A percentile compares a stretch with the other conserved stretches of the same genome.
These are phyloP conservation scores for Phytophthora syringae DNA, from an alignment of 352 stramenopile species.

Conservation along the genomic window DNA sequence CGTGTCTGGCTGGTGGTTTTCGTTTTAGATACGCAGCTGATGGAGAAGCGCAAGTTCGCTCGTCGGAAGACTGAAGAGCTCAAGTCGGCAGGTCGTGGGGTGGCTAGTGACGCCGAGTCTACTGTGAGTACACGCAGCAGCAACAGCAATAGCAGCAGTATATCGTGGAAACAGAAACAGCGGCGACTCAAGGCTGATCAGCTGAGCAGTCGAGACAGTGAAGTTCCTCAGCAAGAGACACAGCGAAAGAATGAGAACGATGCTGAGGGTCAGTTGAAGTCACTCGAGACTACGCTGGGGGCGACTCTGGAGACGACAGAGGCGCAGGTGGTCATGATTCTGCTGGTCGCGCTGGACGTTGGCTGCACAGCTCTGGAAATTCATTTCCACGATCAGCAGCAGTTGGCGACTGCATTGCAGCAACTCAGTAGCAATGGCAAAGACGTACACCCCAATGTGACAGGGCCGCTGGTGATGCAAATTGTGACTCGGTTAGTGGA, in stretches of 20 bases:
- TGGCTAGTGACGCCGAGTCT: slow-evolving; percentile 33
- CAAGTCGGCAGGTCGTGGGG: slow-evolving; percentile 10
- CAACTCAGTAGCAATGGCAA: slow-evolving; percentile 14
- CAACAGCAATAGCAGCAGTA: slow-evolving; percentile 13
- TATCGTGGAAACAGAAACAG: slow-evolving; percentile 29
- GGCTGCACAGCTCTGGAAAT: slow-evolving; percentile 43
- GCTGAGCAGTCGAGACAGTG: neutral
- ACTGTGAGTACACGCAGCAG: slow-evolving; percentile 36
- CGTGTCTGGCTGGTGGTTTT: slow-evolving; percentile 2
- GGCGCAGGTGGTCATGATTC: slow-evolving; percentile 54
- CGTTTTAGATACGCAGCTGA: slow-evolving; percentile 16
- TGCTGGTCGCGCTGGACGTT: slow-evolving; percentile 62
- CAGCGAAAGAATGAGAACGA: slow-evolving; percentile 1
- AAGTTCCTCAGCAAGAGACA: neutral
- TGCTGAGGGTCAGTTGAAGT: slow-evolving; percentile 3
- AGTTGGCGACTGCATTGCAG: slow-evolving; percentile 29
- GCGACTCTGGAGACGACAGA: slow-evolving; percentile 63
- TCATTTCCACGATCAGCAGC: slow-evolving; percentile 41
- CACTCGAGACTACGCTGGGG: slow-evolving; percentile 24
- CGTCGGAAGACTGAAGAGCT: slow-evolving; percentile 19
- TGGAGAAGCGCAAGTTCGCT: slow-evolving; percentile 31
- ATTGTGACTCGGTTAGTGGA: slow-evolving; percentile 48
- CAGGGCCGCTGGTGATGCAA: slow-evolving; percentile 6
- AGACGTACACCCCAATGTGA: slow-evolving; percentile 1
- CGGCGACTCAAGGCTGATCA: slow-evolving; percentile 16